Percentiles rank a stretch among this genome's conserved stretches.
Evolutionary conservation across 2,329 filamentous ascomycete genomes (phyloP).

Genomic region (Aspergillus fructus): DNA sequence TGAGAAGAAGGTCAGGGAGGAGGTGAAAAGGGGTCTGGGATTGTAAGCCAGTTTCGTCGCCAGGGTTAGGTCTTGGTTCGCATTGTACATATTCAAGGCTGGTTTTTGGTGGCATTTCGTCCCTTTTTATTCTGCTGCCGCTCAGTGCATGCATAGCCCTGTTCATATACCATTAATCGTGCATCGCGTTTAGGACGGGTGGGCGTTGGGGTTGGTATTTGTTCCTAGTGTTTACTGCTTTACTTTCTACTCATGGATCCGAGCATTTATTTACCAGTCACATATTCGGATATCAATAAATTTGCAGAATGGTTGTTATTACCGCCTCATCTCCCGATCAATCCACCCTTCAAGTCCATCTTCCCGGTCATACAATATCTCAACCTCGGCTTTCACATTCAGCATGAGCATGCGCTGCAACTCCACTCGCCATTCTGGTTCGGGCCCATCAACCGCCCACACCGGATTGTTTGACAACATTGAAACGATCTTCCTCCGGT

Average conservation of each 20-base stretch:
- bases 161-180: background rate
- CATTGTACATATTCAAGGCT: background rate
- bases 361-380: slow-evolving; percentile 49
- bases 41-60: slow-evolving; percentile 49
- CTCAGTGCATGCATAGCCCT: slow-evolving; percentile 8
- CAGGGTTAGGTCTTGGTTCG: background rate
- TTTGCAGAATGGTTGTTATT: background rate
- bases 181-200: background rate
- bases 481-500: slow-evolving; percentile 54
- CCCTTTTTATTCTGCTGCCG: background rate
- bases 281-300: background rate
- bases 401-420: slow-evolving; percentile 63
- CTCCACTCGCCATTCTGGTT: slow-evolving; percentile 50
- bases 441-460: slow-evolving; percentile 44
- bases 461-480: slow-evolving; percentile 52
- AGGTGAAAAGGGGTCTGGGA: slow-evolving; percentile 76
- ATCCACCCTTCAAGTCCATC: slow-evolving; percentile 47
- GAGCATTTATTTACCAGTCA: background rate
- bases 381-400: slow-evolving; percentile 63
- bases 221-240: slow-evolving; percentile 6
- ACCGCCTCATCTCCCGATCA: slow-evolving; percentile 32
- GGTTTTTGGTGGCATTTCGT: background rate
- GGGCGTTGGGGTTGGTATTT: slow-evolving; percentile 23
- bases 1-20: slow-evolving; percentile 78
- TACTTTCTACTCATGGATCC: background rate